Evolutionary conservation across 345 rosid genomes (phyloP).

Genomic region (Camelina hispida): DNA sequence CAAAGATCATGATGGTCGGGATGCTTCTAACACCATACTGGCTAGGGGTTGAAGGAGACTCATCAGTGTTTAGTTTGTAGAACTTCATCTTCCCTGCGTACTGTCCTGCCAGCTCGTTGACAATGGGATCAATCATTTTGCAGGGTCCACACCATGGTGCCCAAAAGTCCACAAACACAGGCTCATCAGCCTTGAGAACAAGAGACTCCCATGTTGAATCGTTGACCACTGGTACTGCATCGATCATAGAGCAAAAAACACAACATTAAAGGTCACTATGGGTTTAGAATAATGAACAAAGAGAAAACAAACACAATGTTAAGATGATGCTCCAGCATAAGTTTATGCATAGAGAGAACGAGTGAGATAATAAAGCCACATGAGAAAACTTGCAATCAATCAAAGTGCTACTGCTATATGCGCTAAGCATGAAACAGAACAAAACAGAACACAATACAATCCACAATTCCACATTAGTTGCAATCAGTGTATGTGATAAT

Average conservation of each 20-base stretch:
- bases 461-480: no score
- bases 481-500: no score
- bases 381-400: no score
- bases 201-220: conserved; percentile 62
- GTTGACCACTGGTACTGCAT: conserved; percentile 58
- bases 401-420: no score
- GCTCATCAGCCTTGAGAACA: conserved; percentile 58
- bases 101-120: conserved; percentile 56
- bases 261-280: background rate
- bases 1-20: conserved; percentile 63
- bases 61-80: conserved; percentile 59
- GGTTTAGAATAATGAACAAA: background rate
- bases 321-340: background rate
- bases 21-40: conserved; percentile 61
- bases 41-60: conserved; percentile 55
- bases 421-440: no score
- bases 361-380: no score
- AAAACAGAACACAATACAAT: no score
- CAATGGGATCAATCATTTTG: conserved; percentile 60
- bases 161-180: conserved; percentile 70
- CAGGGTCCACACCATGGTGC: conserved; percentile 79
- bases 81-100: conserved; percentile 56
- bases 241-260: background rate
- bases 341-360: background rate
- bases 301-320: background rate